Conservation (phyloP, 371 early-diverging fungal genomes). For the Actinomortierella wolfii region DNA sequence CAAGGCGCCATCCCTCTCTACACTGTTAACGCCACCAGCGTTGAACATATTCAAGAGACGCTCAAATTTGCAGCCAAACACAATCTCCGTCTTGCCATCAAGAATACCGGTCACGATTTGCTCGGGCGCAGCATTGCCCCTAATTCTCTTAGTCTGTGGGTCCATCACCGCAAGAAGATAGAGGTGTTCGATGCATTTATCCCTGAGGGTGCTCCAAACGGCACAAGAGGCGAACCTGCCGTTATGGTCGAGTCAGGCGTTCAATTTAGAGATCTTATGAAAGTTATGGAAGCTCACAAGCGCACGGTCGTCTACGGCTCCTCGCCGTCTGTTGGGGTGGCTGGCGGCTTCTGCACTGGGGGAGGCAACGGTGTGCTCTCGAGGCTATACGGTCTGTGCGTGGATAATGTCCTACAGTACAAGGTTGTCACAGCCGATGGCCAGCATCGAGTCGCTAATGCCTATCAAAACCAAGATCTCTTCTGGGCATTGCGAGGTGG, state of each 20-base stretch:
- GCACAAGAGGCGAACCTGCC: no score
- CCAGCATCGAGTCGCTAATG: conserved; percentile 21
- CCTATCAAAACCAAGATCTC: conserved; percentile 36
- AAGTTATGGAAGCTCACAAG: neutral
- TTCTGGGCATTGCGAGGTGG: conserved; percentile 55
- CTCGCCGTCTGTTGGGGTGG: conserved; percentile 11
- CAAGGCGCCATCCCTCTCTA: no score
- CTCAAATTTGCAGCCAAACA: conserved; percentile 39
- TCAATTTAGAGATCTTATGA: conserved; percentile 10
- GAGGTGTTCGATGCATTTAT: conserved; percentile 13
- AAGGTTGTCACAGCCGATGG: conserved; percentile 44
- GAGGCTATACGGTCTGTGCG: conserved; percentile 39
- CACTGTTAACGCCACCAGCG: no score
- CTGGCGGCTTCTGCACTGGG: no score
- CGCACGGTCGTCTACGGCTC: conserved; percentile 25
- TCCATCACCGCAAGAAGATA: conserved; percentile 33
- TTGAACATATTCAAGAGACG: conserved; percentile 17
- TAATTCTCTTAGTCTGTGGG: conserved; percentile 44
- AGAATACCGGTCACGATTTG: conserved; percentile 49
- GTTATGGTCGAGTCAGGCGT: no score
- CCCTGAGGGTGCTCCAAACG: no score
- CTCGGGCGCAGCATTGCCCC: conserved; percentile 40
- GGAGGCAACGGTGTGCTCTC: no score
- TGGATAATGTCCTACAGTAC: conserved; percentile 45
- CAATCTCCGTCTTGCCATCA: conserved; percentile 43